Percentiles rank a stretch among this genome's conserved stretches.
These are phyloP conservation scores for Lecanicillium sp. DNA, from an alignment of 2,329 filamentous ascomycete species.

Conservation along the genomic window DNA sequence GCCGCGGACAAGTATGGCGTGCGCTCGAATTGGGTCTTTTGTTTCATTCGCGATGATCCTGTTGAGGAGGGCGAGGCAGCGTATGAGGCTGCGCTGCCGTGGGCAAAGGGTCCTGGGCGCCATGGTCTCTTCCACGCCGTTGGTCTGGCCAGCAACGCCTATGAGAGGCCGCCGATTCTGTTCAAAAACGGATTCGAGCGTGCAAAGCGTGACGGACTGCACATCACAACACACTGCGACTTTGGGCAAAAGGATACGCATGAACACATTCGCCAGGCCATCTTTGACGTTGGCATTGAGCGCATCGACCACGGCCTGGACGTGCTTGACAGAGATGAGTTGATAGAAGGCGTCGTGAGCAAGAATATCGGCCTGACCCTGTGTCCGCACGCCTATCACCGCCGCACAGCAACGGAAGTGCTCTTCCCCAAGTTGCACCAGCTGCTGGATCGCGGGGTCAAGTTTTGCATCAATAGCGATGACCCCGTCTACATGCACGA, in stretches of 20 bases:
- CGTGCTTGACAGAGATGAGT: slow-evolving; percentile 46
- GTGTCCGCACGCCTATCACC: slow-evolving; percentile 42
- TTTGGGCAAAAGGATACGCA: slow-evolving; percentile 40
- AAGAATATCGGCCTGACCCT: slow-evolving; percentile 55
- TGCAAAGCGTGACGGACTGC: slow-evolving; percentile 31
- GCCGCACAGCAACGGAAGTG: slow-evolving; percentile 19
- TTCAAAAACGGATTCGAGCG: slow-evolving; percentile 32
- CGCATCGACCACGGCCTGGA: slow-evolving; percentile 70
- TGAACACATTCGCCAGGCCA: slow-evolving; percentile 48
- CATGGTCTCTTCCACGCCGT: slow-evolving; percentile 35
- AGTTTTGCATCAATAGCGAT: slow-evolving; percentile 64
- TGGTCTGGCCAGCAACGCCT: slow-evolving; percentile 39
- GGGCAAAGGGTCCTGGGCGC: slow-evolving; percentile 21
- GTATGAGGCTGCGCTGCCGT: slow-evolving; percentile 38
- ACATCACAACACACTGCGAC: slow-evolving; percentile 42
- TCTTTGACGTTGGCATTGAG: slow-evolving; percentile 51
- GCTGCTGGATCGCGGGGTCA: slow-evolving; percentile 54
- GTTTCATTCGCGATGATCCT: slow-evolving; percentile 62
- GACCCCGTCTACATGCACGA: slow-evolving; percentile 67
- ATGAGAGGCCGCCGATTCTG: slow-evolving; percentile 33
- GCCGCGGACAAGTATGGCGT: slow-evolving; percentile 56
- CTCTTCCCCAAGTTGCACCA: slow-evolving; percentile 42
- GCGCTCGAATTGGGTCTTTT: slow-evolving; percentile 58
- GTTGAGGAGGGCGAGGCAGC: slow-evolving; percentile 61
- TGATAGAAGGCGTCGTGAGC: slow-evolving; percentile 49